These are phyloP conservation scores for Candida namnaoensis DNA, from an alignment of 805 yeast genomes.

Conservation along the genomic window DNA sequence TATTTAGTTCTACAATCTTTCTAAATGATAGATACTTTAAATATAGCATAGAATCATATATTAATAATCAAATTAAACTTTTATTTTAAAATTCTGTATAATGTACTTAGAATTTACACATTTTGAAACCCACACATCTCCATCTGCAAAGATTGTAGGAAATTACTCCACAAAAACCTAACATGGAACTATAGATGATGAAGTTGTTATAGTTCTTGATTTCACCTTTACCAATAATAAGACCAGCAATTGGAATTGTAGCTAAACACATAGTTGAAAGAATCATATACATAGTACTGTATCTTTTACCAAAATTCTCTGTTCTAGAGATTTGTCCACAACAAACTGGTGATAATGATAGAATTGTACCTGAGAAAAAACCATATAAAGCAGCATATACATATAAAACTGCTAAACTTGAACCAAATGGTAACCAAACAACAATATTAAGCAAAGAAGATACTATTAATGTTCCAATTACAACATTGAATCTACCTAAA, in stretches of 20 bases:
- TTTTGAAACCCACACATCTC: slow-evolving; percentile 32
- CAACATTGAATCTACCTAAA: slow-evolving; percentile 45
- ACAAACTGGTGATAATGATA: slow-evolving; percentile 49
- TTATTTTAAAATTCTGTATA: background rate
- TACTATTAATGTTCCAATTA: slow-evolving; percentile 25
- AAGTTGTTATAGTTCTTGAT: slow-evolving; percentile 25
- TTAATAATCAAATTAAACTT: too few relatives aligned
- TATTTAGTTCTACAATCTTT: too few relatives aligned
- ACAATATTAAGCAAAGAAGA: slow-evolving; percentile 23
- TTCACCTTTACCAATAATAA: slow-evolving; percentile 32
- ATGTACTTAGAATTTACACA: slow-evolving; percentile 17
- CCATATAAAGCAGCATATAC: slow-evolving; percentile 43
- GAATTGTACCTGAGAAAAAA: slow-evolving; percentile 43
- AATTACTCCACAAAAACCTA: slow-evolving; percentile 28
- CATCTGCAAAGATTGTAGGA: slow-evolving; percentile 36
- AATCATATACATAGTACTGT: slow-evolving; percentile 49
- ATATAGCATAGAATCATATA: too few relatives aligned
- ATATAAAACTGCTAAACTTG: slow-evolving; percentile 24
- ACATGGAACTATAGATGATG: slow-evolving; percentile 24
- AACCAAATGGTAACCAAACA: slow-evolving; percentile 29
- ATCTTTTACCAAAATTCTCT: slow-evolving; percentile 43
- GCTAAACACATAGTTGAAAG: slow-evolving; percentile 47
- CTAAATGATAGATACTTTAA: too few relatives aligned
- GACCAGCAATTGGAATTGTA: slow-evolving; percentile 42
- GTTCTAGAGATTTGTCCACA: slow-evolving; percentile 49